Conservation (phyloP, 148 eudicot genomes). For the Nyssa sinensis region DNA sequence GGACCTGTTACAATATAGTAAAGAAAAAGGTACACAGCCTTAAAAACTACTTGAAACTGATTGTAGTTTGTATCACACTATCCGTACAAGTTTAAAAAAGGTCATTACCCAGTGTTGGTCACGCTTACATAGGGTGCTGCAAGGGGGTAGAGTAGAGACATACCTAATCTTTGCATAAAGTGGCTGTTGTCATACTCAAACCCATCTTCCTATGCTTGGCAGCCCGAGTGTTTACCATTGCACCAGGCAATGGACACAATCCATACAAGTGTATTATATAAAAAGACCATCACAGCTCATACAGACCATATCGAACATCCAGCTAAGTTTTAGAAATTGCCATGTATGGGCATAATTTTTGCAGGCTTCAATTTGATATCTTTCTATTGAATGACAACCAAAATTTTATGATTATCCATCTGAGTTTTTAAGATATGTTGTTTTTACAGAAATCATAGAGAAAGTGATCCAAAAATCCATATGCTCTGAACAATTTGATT, state of each 20-base stretch:
- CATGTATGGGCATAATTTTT: not conserved
- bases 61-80: too few species aligned
- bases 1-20: constrained; percentile 53
- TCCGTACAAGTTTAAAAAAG: too few species aligned
- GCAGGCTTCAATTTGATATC: not conserved
- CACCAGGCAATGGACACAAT: too few species aligned
- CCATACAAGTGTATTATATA: not conserved
- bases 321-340: not conserved
- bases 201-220: too few species aligned
- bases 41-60: not conserved
- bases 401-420: not conserved
- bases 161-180: too few species aligned
- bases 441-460: not conserved
- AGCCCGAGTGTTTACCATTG: too few species aligned
- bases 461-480: not conserved
- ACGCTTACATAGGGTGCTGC: too few species aligned
- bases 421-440: not conserved
- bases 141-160: too few species aligned
- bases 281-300: not conserved
- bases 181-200: too few species aligned
- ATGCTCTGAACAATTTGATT: not conserved
- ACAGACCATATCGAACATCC: not conserved
- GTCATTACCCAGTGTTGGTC: too few species aligned
- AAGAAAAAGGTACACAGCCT: not conserved
- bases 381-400: not conserved